A percentile compares a stretch with the other conserved stretches of the same genome.
Conservation (phyloP, 306 rosid genomes). For the Luffa acutangula region DNA sequence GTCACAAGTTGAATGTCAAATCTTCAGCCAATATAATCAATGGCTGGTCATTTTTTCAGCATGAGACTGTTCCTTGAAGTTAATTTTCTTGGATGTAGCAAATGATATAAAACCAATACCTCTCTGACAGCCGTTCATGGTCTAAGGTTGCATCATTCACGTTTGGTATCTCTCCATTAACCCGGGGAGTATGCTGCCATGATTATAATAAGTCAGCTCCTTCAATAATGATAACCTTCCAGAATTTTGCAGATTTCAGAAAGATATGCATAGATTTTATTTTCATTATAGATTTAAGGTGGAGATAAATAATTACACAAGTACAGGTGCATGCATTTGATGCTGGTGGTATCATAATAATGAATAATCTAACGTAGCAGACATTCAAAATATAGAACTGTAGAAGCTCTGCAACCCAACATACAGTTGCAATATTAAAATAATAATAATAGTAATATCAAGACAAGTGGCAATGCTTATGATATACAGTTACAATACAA, state of each 20-base stretch:
- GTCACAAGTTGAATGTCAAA: neutral
- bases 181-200: slow-evolving; percentile 88
- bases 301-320: neutral
- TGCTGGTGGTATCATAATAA: neutral
- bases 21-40: neutral
- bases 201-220: slow-evolving; percentile 25
- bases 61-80: neutral
- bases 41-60: neutral
- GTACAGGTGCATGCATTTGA: neutral
- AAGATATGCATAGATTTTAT: neutral
- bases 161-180: slow-evolving; percentile 95
- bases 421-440: neutral
- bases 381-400: neutral
- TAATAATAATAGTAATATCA: neutral
- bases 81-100: neutral
- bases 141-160: slow-evolving; percentile 85
- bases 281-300: neutral
- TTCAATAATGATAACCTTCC: slow-evolving; percentile 11
- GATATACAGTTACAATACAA: neutral
- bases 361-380: neutral
- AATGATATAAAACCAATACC: slow-evolving; percentile 32
- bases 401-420: neutral
- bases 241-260: slow-evolving; percentile 9
- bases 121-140: slow-evolving; percentile 69
- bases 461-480: neutral